These are phyloP conservation scores for Nemania sp. DNA, from an alignment of 2,329 filamentous ascomycete genomes.

Conservation along the genomic window DNA sequence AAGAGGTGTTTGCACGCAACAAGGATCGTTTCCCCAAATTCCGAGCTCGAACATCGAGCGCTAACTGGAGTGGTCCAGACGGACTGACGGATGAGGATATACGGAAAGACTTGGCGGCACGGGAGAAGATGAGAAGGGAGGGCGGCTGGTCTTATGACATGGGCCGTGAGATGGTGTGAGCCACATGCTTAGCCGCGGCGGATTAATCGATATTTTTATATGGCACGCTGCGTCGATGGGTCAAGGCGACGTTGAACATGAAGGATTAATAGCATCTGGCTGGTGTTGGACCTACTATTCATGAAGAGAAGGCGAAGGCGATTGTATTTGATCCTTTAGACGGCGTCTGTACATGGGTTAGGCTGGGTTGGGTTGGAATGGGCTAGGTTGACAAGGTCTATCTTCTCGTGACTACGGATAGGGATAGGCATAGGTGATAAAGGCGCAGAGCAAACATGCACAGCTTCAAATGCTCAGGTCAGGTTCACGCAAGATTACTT, in stretches of 20 bases:
- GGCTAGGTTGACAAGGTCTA: neutral
- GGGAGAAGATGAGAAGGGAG: conserved; percentile 70
- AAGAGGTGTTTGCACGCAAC: conserved; percentile 92
- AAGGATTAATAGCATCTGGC: conserved; percentile 31
- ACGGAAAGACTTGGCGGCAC: conserved; percentile 67
- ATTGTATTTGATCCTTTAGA: conserved; percentile 13
- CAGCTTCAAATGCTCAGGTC: neutral
- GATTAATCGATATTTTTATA: neutral
- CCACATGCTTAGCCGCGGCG: conserved; percentile 1
- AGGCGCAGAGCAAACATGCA: conserved; percentile 8
- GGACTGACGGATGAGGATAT: conserved; percentile 75
- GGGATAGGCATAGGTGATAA: neutral
- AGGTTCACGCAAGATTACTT: neutral
- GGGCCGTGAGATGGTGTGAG: conserved; percentile 40
- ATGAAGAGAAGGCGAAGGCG: conserved; percentile 19
- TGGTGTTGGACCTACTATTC: conserved; percentile 29
- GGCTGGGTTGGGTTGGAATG: neutral
- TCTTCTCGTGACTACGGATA: conserved; percentile 8
- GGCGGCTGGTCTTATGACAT: conserved; percentile 71
- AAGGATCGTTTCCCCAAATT: conserved; percentile 87
- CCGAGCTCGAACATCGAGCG: conserved; percentile 87
- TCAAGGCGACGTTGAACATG: neutral
- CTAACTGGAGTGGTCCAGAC: conserved; percentile 88
- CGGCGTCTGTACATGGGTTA: conserved; percentile 2
- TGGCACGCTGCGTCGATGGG: neutral